Evolutionary conservation across 2,329 filamentous ascomycete species (phyloP).

Genomic region (Tolypocladium paradoxum): DNA sequence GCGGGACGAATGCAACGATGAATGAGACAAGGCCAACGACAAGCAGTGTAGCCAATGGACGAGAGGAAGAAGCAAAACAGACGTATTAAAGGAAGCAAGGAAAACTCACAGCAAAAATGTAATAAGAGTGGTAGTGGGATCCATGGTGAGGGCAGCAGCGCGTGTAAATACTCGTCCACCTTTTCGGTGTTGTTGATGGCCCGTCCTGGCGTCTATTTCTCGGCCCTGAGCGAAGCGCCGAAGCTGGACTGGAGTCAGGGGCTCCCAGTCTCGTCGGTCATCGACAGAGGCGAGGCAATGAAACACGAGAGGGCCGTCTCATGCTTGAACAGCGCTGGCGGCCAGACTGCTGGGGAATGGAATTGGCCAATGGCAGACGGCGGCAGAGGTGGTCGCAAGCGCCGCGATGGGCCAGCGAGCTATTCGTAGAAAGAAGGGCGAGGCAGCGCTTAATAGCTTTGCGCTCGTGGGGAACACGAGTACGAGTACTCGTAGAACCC

Average conservation of each 20-base stretch:
- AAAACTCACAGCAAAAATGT: conserved; percentile 55
- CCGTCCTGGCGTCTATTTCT: background rate
- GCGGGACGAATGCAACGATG: background rate
- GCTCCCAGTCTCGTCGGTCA: conserved; percentile 6
- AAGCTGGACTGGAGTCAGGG: background rate
- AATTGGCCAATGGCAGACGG: conserved; percentile 2
- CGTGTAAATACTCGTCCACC: background rate
- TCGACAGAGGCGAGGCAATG: conserved; percentile 8
- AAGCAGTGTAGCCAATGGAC: conserved; percentile 2
- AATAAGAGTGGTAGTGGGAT: conserved; percentile 54
- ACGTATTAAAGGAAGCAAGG: background rate
- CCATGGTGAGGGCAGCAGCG: conserved; percentile 28
- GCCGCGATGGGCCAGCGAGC: conserved; percentile 8
- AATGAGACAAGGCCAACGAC: background rate
- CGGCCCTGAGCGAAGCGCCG: background rate
- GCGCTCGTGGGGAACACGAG: background rate
- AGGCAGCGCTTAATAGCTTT: background rate
- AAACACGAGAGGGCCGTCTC: conserved; percentile 14
- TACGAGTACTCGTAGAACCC: no score
- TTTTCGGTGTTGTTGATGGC: background rate
- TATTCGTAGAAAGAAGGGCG: background rate
- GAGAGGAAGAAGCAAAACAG: background rate
- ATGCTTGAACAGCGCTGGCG: conserved; percentile 12
- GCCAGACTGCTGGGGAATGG: conserved; percentile 8
- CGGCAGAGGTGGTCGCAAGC: conserved; percentile 9